Percentiles rank a stretch among this genome's conserved stretches.
phyloP scores from a whole-genome alignment of 306 rosid species.

The Cicer yamashitae region DNA sequence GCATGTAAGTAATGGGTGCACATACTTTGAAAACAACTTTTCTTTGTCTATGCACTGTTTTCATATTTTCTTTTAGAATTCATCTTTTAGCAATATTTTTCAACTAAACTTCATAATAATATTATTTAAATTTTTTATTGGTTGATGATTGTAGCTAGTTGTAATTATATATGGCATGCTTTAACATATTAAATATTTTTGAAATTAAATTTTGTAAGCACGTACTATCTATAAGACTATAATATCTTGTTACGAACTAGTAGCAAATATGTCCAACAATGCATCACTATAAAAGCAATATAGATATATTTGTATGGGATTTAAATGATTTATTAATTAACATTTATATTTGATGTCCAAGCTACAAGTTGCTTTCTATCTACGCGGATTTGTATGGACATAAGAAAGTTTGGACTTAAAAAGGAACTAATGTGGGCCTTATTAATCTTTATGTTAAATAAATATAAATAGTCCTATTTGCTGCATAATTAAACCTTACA shows the following conservation, averaged over 20 bases:
- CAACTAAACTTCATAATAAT: background rate
- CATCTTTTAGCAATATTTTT: background rate
- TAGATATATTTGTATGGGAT: background rate
- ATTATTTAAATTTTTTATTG: conserved; percentile 10
- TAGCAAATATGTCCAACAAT: background rate
- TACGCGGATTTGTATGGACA: conserved; percentile 54
- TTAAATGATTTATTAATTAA: background rate
- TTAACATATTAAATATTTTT: background rate
- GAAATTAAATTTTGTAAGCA: background rate
- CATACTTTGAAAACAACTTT: background rate
- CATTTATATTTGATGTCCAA: background rate
- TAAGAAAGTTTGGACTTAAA: conserved; percentile 8
- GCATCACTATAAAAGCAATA: background rate
- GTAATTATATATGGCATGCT: background rate
- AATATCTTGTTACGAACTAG: background rate
- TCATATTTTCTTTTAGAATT: background rate
- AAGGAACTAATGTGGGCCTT: conserved; percentile 45
- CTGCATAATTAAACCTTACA: conserved; percentile 20
- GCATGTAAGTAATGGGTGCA: background rate
- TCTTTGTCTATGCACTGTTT: background rate
- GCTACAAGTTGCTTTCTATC: conserved; percentile 46
- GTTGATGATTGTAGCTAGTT: background rate
- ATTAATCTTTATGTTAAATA: background rate
- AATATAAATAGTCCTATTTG: conserved; percentile 5
- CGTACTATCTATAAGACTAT: background rate